phyloP scores from a whole-genome alignment of 2,329 filamentous ascomycete species.

The Aaosphaeria pasadenensis region DNA sequence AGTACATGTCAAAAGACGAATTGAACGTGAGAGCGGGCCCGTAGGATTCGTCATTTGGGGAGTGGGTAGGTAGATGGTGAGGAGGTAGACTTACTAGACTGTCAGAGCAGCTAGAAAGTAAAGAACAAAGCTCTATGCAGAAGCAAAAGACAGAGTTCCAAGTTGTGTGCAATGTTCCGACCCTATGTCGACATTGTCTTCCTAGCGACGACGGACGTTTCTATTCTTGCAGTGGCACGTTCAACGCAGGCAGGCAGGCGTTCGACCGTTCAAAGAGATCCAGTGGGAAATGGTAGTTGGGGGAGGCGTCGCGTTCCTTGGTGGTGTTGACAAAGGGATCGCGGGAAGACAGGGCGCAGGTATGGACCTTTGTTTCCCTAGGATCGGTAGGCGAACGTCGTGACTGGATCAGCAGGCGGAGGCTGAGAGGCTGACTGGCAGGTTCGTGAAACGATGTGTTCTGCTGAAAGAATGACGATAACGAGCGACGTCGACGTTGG shows the following conservation, averaged over 20 bases:
- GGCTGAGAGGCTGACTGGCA: not conserved
- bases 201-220: conserved; percentile 13
- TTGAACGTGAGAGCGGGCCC: not conserved
- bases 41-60: too few species aligned
- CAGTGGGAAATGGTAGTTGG: too few species aligned
- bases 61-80: not conserved
- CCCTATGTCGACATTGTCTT: conserved; percentile 36
- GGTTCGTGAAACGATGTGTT: not conserved
- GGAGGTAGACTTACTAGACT: conserved; percentile 31
- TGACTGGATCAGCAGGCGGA: conserved; percentile 13
- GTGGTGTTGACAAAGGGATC: conserved; percentile 8
- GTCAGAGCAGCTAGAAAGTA: conserved; percentile 29
- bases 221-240: conserved; percentile 12
- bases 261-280: conserved; percentile 2
- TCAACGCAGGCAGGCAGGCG: conserved; percentile 8
- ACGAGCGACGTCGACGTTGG: conserved; percentile 23
- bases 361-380: conserved; percentile 12
- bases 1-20: conserved; percentile 6
- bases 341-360: not conserved
- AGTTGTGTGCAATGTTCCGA: not conserved
- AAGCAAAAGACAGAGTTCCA: not conserved
- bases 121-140: conserved; percentile 19
- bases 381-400: conserved; percentile 14
- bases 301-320: not conserved
- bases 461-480: conserved; percentile 7